Percentiles rank a stretch among this genome's conserved stretches.
Evolutionary conservation across 2,329 filamentous ascomycete genomes (phyloP).

Genomic region (Thelonectria olida): DNA sequence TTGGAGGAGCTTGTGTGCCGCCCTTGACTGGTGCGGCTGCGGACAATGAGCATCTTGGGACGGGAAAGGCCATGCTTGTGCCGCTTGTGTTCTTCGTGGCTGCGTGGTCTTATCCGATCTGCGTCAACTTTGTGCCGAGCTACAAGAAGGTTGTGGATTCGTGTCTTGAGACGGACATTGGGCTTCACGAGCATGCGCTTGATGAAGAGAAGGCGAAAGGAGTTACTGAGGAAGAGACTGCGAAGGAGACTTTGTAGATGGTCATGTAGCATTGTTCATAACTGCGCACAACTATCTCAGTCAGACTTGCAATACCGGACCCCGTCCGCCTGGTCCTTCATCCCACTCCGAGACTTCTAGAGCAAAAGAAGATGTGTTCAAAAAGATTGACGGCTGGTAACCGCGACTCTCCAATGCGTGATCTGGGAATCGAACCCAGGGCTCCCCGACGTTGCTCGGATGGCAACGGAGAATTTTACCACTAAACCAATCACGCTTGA

Average conservation of each 20-base stretch:
- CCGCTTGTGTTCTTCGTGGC: conserved; percentile 68
- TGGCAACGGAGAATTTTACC: conserved; percentile 6
- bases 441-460: background rate
- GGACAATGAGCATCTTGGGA: conserved; percentile 61
- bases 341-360: too few relatives aligned
- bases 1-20: conserved; percentile 78
- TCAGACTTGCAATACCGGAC: background rate
- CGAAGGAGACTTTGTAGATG: background rate
- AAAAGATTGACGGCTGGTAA: background rate
- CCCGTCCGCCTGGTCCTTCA: too few relatives aligned
- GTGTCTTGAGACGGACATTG: conserved; percentile 57
- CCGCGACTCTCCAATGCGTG: background rate
- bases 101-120: conserved; percentile 65
- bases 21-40: conserved; percentile 75
- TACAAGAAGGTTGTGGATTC: conserved; percentile 72
- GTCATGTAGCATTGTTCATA: background rate
- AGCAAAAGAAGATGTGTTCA: background rate
- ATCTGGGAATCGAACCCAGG: conserved; percentile 9
- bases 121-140: conserved; percentile 72
- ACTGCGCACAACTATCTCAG: too few relatives aligned
- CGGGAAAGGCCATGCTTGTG: conserved; percentile 72
- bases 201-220: conserved; percentile 42
- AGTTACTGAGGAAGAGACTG: conserved; percentile 28
- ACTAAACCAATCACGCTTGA: conserved; percentile 3
- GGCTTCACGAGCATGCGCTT: conserved; percentile 41